Evolutionary conservation across 139 green algal species (phyloP).

Genomic region (Dunaliella primolecta): DNA sequence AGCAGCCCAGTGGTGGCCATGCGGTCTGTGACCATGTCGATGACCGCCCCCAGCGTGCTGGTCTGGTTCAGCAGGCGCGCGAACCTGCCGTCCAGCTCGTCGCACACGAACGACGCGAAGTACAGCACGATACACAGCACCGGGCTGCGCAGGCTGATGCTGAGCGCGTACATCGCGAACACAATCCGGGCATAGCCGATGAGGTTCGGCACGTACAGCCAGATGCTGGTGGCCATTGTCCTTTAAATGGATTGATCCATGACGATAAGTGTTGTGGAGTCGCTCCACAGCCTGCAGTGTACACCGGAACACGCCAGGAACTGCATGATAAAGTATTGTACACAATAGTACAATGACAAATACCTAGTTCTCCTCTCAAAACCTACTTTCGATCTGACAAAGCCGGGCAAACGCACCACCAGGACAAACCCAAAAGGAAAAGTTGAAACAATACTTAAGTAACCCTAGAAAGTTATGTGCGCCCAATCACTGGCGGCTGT

Average conservation of each 20-base stretch:
- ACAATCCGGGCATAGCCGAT: constrained; percentile 84
- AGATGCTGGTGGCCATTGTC: constrained; percentile 25
- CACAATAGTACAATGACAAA: not conserved
- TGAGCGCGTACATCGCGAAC: constrained; percentile 68
- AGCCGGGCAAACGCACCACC: not conserved
- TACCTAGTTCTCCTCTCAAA: not conserved
- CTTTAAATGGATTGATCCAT: not conserved
- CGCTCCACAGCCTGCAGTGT: not conserved
- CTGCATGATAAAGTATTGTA: not conserved
- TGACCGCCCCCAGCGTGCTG: constrained; percentile 82
- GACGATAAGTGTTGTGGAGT: not conserved
- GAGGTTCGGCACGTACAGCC: constrained; percentile 83
- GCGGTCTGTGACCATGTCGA: constrained; percentile 98
- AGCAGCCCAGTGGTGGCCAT: constrained; percentile 87
- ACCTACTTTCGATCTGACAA: not conserved
- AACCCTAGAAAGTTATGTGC: not conserved
- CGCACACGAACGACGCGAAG: constrained; percentile 83
- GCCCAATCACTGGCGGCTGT: too few species aligned
- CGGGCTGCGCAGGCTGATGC: constrained; percentile 41
- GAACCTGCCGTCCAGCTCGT: constrained; percentile 91
- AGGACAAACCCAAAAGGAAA: not conserved
- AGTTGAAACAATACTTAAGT: not conserved
- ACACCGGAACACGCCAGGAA: not conserved
- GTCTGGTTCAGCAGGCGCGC: constrained; percentile 80
- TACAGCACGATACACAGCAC: constrained; percentile 56